phyloP scores from a whole-genome alignment of 768 basidiomycete species.

The Antrodiella citrinella region DNA sequence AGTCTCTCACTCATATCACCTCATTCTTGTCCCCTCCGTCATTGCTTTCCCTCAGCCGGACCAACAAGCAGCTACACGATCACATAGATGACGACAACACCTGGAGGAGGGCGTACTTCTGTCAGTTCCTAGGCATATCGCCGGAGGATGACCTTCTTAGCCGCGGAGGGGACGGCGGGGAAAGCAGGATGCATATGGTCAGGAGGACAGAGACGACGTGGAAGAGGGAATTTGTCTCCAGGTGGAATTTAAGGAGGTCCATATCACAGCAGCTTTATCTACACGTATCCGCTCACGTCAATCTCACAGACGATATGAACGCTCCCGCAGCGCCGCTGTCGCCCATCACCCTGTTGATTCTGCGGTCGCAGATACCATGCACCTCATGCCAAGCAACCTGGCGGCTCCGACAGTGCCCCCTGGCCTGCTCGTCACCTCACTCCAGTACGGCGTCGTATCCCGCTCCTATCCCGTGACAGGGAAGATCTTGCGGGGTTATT shows the following conservation, averaged over 20 bases:
- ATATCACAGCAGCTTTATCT: too few relatives aligned
- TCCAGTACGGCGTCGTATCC: slow-evolving; percentile 62
- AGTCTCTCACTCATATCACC: slow-evolving; percentile 72
- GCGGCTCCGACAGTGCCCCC: slow-evolving; percentile 5
- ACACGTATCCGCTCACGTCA: neutral
- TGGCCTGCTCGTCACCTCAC: slow-evolving; percentile 53
- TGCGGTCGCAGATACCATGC: slow-evolving; percentile 41
- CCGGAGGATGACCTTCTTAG: slow-evolving; percentile 51
- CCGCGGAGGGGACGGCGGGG: slow-evolving; percentile 15
- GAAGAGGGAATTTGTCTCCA: slow-evolving; percentile 60
- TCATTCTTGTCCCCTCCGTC: slow-evolving; percentile 59
- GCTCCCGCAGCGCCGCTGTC: slow-evolving; percentile 49
- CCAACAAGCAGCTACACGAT: slow-evolving; percentile 42
- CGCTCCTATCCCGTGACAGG: slow-evolving; percentile 68
- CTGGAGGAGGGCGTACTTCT: slow-evolving; percentile 70
- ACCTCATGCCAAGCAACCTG: slow-evolving; percentile 39
- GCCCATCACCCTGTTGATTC: slow-evolving; percentile 60
- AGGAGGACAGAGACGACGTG: slow-evolving; percentile 52
- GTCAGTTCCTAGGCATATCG: slow-evolving; percentile 54
- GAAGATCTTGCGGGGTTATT: slow-evolving; percentile 59
- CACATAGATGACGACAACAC: slow-evolving; percentile 75
- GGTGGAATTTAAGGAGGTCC: slow-evolving; percentile 49
- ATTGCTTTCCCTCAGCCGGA: slow-evolving; percentile 48
- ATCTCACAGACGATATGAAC: slow-evolving; percentile 55
- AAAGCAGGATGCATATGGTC: slow-evolving; percentile 38